Base-by-base conservation (phyloP, 2,329 filamentous ascomycete genomes). In the Nemania sp. region DNA sequence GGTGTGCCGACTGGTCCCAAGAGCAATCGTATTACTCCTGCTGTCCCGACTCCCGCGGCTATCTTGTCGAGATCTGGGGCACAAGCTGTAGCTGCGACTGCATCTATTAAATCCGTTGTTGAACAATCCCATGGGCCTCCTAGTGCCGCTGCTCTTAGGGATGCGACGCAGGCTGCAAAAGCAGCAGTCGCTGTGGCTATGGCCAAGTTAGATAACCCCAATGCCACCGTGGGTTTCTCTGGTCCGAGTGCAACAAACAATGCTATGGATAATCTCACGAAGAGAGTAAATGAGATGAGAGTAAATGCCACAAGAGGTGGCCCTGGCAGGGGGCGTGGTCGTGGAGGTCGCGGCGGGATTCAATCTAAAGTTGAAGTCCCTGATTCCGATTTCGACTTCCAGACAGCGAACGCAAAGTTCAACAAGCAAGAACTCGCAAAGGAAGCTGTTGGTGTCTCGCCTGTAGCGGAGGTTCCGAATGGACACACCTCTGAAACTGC, bases 301-400 rank as follows among this genome's bases (percentile, higher is more conserved):
- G 78, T 87, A 3, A 86, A 86, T 60, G 86, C 88, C 11, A 77
- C 79, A 6, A 76, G 79, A 48, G 78, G 79, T 18, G 79, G 80
- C 9, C 74, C 81, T n/a, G 73, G 76, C 20, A 77, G 81, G 54
- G 79, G 79, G 21, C 76, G 77, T 49, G 76, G 74, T 35, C 79
- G 81, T 59, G 81, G 80, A 11, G 79, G 80, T 1, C 78, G 81
- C 37, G 75, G 74, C 21, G 37, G 70, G 40, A 68, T 63, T 49
- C 78, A 82, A 50, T 79, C 83, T 68, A 95, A 91, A 78, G 87
- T 98, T 34, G 93, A 97, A 54, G 91, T 99, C 2, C 95, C 95
- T 0, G 86, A 90, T 49, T 88, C 91, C 1, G 95, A 98, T 72
- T 99, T 93, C 69, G 94, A 99, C 72, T 99, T 99, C 72, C 90